These are phyloP conservation scores for Metarhizium guizhouense DNA, from an alignment of 2,329 filamentous ascomycete species.

Conservation along the genomic window DNA sequence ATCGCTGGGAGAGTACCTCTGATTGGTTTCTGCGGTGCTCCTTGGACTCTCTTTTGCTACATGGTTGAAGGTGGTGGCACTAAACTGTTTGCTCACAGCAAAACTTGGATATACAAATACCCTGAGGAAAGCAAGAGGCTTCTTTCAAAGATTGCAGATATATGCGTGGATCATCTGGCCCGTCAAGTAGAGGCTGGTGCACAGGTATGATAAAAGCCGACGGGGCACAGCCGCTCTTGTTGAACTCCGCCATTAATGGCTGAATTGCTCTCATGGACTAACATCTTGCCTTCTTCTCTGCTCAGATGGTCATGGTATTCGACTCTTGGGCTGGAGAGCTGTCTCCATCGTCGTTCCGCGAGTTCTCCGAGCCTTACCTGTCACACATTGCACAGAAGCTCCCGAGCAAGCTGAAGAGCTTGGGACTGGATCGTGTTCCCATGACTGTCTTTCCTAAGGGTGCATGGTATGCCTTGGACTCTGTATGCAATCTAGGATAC, in stretches of 20 bases:
- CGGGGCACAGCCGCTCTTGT: background rate
- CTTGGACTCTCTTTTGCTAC: conserved; percentile 95
- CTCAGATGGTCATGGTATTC: conserved; percentile 82
- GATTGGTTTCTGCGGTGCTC: conserved; percentile 93
- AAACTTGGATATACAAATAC: conserved; percentile 95
- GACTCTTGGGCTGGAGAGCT: conserved; percentile 97
- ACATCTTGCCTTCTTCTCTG: background rate
- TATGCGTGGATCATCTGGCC: conserved; percentile 91
- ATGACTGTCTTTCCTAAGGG: conserved; percentile 99
- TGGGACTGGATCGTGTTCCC: conserved; percentile 72
- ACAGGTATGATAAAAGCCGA: conserved; percentile 45
- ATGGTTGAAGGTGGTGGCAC: conserved; percentile 98
- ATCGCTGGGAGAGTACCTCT: conserved; percentile 80
- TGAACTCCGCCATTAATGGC: background rate
- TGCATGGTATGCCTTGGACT: conserved; percentile 88
- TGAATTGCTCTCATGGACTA: background rate
- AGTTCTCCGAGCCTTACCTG: conserved; percentile 81
- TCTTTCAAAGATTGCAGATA: conserved; percentile 82
- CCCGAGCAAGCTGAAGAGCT: conserved; percentile 61
- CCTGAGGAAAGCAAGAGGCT: conserved; percentile 70
- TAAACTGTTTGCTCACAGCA: conserved; percentile 88
- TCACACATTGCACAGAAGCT: conserved; percentile 75
- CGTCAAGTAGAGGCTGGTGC: conserved; percentile 88
- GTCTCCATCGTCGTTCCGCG: conserved; percentile 71
- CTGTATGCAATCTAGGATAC: conserved; percentile 81